Evolutionary conservation across 2,329 filamentous ascomycete species (phyloP).

Genomic region (Pleoardoris graminearum): DNA sequence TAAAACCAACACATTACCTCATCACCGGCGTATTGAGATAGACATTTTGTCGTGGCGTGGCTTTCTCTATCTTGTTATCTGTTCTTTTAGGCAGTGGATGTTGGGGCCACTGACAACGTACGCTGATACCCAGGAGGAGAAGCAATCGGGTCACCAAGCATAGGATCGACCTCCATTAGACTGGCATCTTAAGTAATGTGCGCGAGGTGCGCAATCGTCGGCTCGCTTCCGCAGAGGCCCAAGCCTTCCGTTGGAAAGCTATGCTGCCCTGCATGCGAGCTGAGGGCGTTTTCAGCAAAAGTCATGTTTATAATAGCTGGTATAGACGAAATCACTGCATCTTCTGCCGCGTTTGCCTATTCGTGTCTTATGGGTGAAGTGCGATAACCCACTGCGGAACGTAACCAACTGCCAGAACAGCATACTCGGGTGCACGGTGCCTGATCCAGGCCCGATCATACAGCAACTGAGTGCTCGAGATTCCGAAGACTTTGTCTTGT

Average conservation of each 20-base stretch:
- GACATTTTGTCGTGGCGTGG: slow-evolving; percentile 18
- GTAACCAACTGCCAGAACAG: no score
- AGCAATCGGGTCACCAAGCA: slow-evolving; percentile 22
- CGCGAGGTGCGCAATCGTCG: slow-evolving; percentile 10
- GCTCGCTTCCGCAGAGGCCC: slow-evolving; percentile 6
- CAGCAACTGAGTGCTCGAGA: no score
- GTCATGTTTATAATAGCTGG: slow-evolving; percentile 32
- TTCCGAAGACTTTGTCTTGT: no score
- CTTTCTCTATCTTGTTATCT: slow-evolving; percentile 14
- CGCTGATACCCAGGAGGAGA: slow-evolving; percentile 38
- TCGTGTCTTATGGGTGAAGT: neutral
- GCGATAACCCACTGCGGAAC: neutral
- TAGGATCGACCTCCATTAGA: slow-evolving; percentile 26
- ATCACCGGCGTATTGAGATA: slow-evolving; percentile 31
- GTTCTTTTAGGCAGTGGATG: neutral
- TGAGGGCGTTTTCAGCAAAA: slow-evolving; percentile 32
- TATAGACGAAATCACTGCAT: slow-evolving; percentile 18
- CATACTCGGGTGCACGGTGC: no score
- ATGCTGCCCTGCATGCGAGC: slow-evolving; percentile 28
- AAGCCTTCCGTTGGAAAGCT: neutral
- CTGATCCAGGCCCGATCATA: no score
- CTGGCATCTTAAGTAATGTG: slow-evolving; percentile 29
- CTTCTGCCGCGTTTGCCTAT: neutral
- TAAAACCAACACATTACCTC: neutral
- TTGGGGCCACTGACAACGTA: slow-evolving; percentile 19